Evolutionary conservation across 306 rosid genomes (phyloP).

Genomic region (Crataegus laevigata): DNA sequence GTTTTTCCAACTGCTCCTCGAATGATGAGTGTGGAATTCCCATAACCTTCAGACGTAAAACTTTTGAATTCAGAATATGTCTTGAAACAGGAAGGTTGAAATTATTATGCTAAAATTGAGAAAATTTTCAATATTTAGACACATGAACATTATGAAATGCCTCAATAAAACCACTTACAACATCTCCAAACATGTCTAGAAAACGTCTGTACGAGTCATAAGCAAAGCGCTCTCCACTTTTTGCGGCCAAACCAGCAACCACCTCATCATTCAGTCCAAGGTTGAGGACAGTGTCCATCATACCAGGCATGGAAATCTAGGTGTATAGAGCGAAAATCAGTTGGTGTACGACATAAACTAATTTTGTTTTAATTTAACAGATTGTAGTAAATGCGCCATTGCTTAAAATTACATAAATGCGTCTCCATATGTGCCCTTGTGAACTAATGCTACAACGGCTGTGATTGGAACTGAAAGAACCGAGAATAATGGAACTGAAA

Average conservation of each 20-base stretch:
- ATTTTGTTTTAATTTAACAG: background rate
- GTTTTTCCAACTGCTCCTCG: constrained; percentile 66
- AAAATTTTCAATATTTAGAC: background rate
- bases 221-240: constrained; percentile 95
- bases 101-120: background rate
- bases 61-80: background rate
- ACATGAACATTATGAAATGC: background rate
- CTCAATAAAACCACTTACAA: constrained; percentile 54
- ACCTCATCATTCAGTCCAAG: constrained; percentile 91
- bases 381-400: background rate
- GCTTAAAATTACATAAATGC: background rate
- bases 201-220: constrained; percentile 91
- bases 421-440: background rate
- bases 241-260: constrained; percentile 74
- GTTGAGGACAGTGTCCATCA: constrained; percentile 99
- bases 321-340: constrained; percentile 1
- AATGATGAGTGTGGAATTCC: constrained; percentile 80
- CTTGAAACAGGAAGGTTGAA: background rate
- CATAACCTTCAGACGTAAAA: constrained; percentile 54
- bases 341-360: background rate
- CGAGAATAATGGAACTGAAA: background rate
- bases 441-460: background rate
- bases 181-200: constrained; percentile 93
- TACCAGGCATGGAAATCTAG: constrained; percentile 97
- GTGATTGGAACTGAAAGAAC: background rate